Conservation (phyloP, 768 basidiomycete genomes). For the Lactarius hatsudake region DNA sequence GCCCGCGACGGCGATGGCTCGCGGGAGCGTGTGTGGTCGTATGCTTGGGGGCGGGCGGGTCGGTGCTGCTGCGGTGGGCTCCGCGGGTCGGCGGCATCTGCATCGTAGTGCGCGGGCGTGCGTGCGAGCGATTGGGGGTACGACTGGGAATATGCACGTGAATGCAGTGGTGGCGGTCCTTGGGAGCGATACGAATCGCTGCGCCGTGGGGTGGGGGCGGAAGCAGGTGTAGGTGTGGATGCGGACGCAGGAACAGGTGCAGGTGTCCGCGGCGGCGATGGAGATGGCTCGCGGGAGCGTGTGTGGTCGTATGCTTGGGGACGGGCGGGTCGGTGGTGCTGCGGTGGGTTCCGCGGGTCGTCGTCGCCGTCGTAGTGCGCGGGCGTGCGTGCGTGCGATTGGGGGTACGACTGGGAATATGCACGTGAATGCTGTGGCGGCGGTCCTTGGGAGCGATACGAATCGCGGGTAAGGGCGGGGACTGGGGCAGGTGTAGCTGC, state of each 20-base stretch:
- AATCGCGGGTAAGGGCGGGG: not conserved
- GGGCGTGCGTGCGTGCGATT: not conserved
- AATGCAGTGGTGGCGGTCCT: too few species aligned
- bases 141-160: too few species aligned
- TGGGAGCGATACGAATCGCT: too few species aligned
- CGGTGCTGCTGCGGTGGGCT: too few species aligned
- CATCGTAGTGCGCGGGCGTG: too few species aligned
- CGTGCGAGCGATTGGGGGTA: too few species aligned
- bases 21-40: not conserved
- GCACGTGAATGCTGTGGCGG: conserved; percentile 2
- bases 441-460: conserved; percentile 11
- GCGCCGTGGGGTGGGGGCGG: too few species aligned
- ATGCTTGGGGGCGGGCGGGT: not conserved
- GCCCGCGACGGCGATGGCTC: not conserved
- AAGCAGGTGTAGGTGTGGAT: too few species aligned
- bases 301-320: not conserved
- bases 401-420: not conserved
- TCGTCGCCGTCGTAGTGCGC: not conserved
- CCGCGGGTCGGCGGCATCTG: too few species aligned
- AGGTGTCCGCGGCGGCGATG: not conserved
- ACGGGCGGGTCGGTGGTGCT: conserved; percentile 1
- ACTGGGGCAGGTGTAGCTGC: not conserved
- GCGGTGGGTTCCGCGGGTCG: not conserved
- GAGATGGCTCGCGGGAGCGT: not conserved
- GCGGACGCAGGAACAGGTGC: too few species aligned